A percentile compares a stretch with the other conserved stretches of the same genome.
These are phyloP conservation scores for Mycena galopus DNA, from an alignment of 768 basidiomycete genomes.

Conservation along the genomic window DNA sequence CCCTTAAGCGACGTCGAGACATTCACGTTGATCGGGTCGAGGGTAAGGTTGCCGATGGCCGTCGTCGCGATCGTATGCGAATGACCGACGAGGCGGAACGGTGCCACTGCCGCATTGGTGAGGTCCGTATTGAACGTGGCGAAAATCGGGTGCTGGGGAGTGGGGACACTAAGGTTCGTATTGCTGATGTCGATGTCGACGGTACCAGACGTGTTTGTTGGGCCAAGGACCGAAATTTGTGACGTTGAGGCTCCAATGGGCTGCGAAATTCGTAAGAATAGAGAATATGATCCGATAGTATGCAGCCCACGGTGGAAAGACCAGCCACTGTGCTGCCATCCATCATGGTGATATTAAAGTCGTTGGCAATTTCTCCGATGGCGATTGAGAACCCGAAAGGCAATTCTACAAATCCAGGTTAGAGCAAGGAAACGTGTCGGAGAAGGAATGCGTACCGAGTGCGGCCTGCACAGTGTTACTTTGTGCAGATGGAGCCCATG, in stretches of 20 bases:
- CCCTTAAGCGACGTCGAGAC: conserved; percentile 73
- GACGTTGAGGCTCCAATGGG: conserved; percentile 76
- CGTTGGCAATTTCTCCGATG: conserved; percentile 73
- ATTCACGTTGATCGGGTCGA: conserved; percentile 80
- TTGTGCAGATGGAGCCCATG: conserved; percentile 70
- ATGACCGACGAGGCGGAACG: conserved; percentile 71
- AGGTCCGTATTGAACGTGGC: conserved; percentile 68
- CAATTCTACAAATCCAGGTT: conserved; percentile 57
- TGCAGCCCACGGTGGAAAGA: conserved; percentile 64
- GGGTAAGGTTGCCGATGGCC: conserved; percentile 74
- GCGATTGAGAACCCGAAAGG: conserved; percentile 78
- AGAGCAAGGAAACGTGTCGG: conserved; percentile 4
- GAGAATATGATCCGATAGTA: background rate
- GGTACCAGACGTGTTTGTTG: conserved; percentile 69
- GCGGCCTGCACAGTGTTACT: conserved; percentile 72
- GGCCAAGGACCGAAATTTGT: conserved; percentile 62
- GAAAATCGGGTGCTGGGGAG: conserved; percentile 63
- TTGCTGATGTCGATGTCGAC: conserved; percentile 74
- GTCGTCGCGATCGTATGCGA: conserved; percentile 72
- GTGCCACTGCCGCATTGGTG: conserved; percentile 59
- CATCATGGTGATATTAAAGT: conserved; percentile 68
- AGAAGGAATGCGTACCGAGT: conserved; percentile 56
- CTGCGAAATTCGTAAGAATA: conserved; percentile 46
- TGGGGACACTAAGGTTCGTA: conserved; percentile 64
- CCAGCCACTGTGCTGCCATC: conserved; percentile 67